Evolutionary conservation across 1,284 basidiomycete species (phyloP).

Genomic region (Heterobasidion occidentale): DNA sequence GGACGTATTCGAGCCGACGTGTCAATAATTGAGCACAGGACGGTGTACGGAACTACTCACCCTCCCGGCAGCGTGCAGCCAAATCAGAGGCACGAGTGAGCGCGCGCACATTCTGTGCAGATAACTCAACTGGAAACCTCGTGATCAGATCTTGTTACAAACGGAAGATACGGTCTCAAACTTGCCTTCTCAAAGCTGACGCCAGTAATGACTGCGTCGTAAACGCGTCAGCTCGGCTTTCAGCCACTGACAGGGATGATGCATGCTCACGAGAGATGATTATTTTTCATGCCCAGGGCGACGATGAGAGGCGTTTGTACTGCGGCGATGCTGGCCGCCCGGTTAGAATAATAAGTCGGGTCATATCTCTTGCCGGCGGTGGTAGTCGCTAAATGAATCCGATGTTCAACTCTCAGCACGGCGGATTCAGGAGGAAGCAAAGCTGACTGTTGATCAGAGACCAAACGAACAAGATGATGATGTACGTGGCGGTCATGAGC

Average conservation of each 20-base stretch:
- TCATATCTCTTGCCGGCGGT: constrained; percentile 24
- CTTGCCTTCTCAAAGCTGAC: constrained; percentile 50
- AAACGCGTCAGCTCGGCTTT: neutral
- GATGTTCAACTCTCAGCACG: neutral
- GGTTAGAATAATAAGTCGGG: constrained; percentile 35
- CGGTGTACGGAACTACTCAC: constrained; percentile 12
- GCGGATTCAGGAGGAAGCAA: neutral
- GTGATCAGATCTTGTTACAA: constrained; percentile 9
- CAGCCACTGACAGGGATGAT: neutral
- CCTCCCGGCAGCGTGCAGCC: constrained; percentile 41
- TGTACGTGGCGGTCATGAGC: constrained; percentile 34
- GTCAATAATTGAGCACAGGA: too few relatives aligned
- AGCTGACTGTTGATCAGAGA: constrained; percentile 40
- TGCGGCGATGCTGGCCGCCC: constrained; percentile 35
- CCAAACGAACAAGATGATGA: constrained; percentile 38
- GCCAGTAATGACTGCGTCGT: constrained; percentile 43
- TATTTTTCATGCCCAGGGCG: constrained; percentile 59
- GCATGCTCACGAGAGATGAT: constrained; percentile 46
- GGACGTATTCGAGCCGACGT: too few relatives aligned
- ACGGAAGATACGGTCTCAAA: neutral
- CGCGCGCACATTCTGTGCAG: constrained; percentile 46
- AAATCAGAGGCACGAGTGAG: constrained; percentile 35
- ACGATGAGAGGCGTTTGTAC: constrained; percentile 45
- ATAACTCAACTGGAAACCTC: constrained; percentile 30
- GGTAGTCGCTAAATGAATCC: constrained; percentile 25